Evolutionary conservation across 345 rosid species (phyloP).

Genomic region (Melaleuca alternifolia): DNA sequence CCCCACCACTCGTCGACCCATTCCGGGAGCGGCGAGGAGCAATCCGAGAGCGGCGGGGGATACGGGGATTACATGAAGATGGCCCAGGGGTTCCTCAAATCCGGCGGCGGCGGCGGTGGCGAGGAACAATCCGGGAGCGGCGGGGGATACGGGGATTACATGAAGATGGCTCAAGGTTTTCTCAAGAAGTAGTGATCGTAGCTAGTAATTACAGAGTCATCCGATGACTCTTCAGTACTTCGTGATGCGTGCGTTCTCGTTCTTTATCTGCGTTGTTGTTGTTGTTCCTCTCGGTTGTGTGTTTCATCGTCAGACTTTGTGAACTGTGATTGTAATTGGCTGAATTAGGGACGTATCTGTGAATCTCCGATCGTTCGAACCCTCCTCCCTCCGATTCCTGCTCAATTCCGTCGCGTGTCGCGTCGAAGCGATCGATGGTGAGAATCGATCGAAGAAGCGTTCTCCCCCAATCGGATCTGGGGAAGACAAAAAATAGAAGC

Average conservation of each 20-base stretch:
- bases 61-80: conserved; percentile 12
- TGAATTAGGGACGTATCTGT: neutral
- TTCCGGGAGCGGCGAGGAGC: conserved; percentile 1
- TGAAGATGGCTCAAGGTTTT: conserved; percentile 13
- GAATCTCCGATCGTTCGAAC: neutral
- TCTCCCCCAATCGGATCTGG: neutral
- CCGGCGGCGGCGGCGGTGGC: conserved; percentile 3
- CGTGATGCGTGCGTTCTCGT: neutral
- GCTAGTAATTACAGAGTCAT: too few species aligned
- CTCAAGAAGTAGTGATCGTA: neutral
- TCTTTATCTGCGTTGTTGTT: neutral
- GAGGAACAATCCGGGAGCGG: neutral
- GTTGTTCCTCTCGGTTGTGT: neutral
- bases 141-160: conserved; percentile 9
- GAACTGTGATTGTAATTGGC: neutral
- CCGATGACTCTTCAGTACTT: neutral
- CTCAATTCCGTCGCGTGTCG: neutral
- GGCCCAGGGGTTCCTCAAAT: conserved; percentile 10
- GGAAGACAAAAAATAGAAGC: neutral
- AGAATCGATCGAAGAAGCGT: neutral
- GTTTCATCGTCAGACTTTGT: neutral
- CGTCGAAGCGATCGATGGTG: neutral
- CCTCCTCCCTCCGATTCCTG: neutral
- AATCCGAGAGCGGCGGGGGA: neutral
- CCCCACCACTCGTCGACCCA: neutral